Conservation (phyloP, 305 asterid genomes). For the Solanum hybrid region DNA sequence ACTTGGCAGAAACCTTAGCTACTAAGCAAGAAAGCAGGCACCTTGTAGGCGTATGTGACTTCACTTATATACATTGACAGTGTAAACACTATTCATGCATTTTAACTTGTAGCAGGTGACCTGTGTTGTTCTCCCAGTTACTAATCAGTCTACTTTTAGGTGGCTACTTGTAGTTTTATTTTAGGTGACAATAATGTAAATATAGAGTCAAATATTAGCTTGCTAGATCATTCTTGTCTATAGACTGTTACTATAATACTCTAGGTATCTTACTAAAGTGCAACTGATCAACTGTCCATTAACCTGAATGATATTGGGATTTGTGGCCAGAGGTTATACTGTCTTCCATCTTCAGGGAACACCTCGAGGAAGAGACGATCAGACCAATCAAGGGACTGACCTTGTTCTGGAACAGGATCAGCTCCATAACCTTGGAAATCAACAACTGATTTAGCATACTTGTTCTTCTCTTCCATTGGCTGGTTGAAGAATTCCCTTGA, state of each 20-base stretch:
- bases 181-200: not conserved
- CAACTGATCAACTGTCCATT: not conserved
- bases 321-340: slow-evolving; percentile 37
- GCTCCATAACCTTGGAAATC: slow-evolving; percentile 55
- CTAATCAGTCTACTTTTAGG: not conserved
- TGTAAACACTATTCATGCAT: not conserved
- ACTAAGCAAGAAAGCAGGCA: not conserved
- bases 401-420: slow-evolving; percentile 52
- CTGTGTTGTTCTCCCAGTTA: not conserved
- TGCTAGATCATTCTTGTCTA: not conserved
- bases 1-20: not conserved
- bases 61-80: not conserved
- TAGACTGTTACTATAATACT: not conserved
- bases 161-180: not conserved
- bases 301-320: slow-evolving; percentile 37
- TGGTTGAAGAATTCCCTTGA: slow-evolving; percentile 37
- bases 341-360: slow-evolving; percentile 32
- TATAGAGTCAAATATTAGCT: not conserved
- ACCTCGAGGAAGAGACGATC: slow-evolving; percentile 34
- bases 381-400: slow-evolving; percentile 53
- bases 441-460: slow-evolving; percentile 30
- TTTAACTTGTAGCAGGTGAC: not conserved
- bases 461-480: slow-evolving; percentile 45
- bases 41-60: not conserved
- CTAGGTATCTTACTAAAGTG: not conserved